Evolutionary conservation across 257 asterid species (phyloP).

Genomic region (Eucommia ulmoides): DNA sequence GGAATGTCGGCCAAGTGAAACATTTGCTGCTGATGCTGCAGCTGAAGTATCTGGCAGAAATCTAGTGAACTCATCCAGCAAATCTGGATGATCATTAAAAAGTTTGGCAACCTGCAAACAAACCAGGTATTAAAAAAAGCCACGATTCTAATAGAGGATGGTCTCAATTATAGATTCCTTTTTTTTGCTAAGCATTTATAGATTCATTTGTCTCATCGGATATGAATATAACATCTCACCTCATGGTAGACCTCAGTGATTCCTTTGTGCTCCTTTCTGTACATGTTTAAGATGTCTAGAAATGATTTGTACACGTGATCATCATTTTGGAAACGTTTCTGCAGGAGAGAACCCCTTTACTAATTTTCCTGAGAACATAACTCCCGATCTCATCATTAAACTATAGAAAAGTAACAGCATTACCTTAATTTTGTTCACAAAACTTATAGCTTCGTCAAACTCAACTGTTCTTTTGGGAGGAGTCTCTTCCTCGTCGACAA

Average conservation of each 20-base stretch:
- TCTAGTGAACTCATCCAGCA: constrained; percentile 90
- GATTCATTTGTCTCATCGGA: no score
- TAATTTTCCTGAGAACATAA: no score
- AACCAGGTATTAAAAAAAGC: not conserved
- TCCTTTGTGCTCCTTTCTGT: constrained; percentile 92
- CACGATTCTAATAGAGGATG: no score
- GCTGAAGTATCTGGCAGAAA: constrained; percentile 84
- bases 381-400: not conserved
- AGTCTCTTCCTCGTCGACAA: constrained; percentile 75
- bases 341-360: constrained; percentile 27
- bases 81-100: constrained; percentile 79
- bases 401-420: constrained; percentile 4
- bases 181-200: no score
- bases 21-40: constrained; percentile 46
- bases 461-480: constrained; percentile 88
- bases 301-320: constrained; percentile 94
- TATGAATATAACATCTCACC: constrained; percentile 44
- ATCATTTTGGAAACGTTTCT: constrained; percentile 86
- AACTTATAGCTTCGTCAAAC: constrained; percentile 92
- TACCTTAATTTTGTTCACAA: constrained; percentile 96
- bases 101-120: constrained; percentile 69
- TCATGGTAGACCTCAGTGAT: constrained; percentile 88
- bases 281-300: constrained; percentile 95
- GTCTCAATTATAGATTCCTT: no score
- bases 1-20: constrained; percentile 51